A percentile compares a stretch with the other conserved stretches of the same genome.
These are phyloP conservation scores for Aspergillus novofumigatus DNA, from an alignment of 2,329 filamentous ascomycete genomes.

Conservation along the genomic window DNA sequence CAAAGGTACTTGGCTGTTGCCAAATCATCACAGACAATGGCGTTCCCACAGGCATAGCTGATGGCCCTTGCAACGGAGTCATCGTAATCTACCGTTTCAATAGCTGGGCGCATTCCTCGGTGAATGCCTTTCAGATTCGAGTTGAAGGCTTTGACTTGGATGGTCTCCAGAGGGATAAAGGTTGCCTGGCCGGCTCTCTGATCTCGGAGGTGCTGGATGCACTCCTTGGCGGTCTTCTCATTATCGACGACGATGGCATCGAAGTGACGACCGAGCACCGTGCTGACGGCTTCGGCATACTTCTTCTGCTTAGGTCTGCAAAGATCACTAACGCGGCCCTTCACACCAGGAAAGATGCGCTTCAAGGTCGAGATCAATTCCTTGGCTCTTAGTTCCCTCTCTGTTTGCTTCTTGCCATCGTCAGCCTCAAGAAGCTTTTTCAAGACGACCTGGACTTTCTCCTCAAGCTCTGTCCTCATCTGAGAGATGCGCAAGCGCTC, in stretches of 20 bases:
- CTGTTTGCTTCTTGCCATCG: slow-evolving; percentile 77
- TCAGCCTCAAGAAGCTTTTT: slow-evolving; percentile 80
- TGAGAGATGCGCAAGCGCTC: slow-evolving; percentile 78
- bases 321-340: slow-evolving; percentile 82
- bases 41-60: slow-evolving; percentile 89
- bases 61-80: slow-evolving; percentile 83
- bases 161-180: slow-evolving; percentile 94
- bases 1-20: slow-evolving; percentile 84
- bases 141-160: slow-evolving; percentile 89
- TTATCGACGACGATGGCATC: slow-evolving; percentile 94
- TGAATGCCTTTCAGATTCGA: slow-evolving; percentile 85
- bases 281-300: slow-evolving; percentile 87
- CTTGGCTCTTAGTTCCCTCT: slow-evolving; percentile 72
- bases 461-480: slow-evolving; percentile 81
- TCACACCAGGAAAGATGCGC: slow-evolving; percentile 85
- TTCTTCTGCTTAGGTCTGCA: slow-evolving; percentile 98
- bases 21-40: slow-evolving; percentile 87
- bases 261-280: slow-evolving; percentile 86
- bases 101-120: slow-evolving; percentile 77
- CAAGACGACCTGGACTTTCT: slow-evolving; percentile 79
- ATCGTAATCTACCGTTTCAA: slow-evolving; percentile 95
- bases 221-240: slow-evolving; percentile 89
- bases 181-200: slow-evolving; percentile 83
- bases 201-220: slow-evolving; percentile 89
- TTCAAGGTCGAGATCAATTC: slow-evolving; percentile 84